Evolutionary conservation across 2,329 filamentous ascomycete genomes (phyloP).

Genomic region (Teratosphaeria zuluensis): DNA sequence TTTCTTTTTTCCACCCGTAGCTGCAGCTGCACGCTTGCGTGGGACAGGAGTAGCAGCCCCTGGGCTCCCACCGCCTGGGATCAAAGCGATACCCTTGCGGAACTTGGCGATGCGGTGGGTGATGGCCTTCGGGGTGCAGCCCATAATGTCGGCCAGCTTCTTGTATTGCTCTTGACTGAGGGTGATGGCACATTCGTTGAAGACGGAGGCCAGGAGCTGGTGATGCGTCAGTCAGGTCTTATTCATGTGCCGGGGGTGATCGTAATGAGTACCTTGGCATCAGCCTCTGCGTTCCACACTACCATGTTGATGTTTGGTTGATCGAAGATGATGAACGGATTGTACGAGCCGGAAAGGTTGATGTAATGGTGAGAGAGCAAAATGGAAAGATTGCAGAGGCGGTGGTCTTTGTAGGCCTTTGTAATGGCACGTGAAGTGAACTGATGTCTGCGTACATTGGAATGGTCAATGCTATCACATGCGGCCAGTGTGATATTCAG

Average conservation of each 20-base stretch:
- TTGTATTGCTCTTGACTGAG: slow-evolving; percentile 11
- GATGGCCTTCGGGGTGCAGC: slow-evolving; percentile 24
- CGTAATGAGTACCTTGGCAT: slow-evolving; percentile 18
- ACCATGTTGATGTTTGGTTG: slow-evolving; percentile 17
- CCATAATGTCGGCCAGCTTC: slow-evolving; percentile 21
- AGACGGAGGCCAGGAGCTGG: slow-evolving; percentile 19
- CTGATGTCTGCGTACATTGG: neutral
- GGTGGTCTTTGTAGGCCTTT: neutral
- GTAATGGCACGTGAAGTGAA: neutral
- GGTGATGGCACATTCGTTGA: slow-evolving; percentile 23
- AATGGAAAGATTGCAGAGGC: neutral
- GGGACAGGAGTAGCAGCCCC: neutral
- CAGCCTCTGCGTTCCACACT: slow-evolving; percentile 20
- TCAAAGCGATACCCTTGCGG: slow-evolving; percentile 6
- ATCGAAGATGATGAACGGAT: no score
- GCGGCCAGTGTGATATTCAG: neutral
- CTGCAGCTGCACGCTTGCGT: neutral
- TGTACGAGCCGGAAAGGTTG: neutral
- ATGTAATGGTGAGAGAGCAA: neutral
- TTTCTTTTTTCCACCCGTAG: slow-evolving; percentile 1
- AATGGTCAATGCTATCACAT: neutral
- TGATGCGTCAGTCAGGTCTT: neutral
- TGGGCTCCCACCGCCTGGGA: slow-evolving; percentile 2
- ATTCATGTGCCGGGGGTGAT: neutral
- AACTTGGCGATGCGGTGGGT: slow-evolving; percentile 21